Evolutionary conservation across 805 yeast species (phyloP).

Genomic region (Cyberlindnera misumaiensis): DNA sequence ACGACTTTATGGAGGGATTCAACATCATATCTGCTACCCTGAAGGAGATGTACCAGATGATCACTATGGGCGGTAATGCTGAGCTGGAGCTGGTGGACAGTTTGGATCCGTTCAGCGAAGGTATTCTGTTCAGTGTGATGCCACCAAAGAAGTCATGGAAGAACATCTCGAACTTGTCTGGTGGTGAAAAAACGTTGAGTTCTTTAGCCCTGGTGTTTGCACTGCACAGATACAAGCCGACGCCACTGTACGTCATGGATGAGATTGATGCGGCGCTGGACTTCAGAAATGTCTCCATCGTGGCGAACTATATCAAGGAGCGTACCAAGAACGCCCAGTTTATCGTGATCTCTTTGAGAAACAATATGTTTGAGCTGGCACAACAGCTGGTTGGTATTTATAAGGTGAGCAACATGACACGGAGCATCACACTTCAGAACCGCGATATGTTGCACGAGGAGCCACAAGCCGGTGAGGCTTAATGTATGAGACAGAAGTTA

Average conservation of each 20-base stretch:
- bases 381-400: slow-evolving; percentile 92
- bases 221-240: slow-evolving; percentile 90
- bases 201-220: slow-evolving; percentile 96
- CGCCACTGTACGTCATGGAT: slow-evolving; percentile 97
- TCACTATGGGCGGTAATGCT: slow-evolving; percentile 99
- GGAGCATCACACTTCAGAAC: slow-evolving; percentile 72
- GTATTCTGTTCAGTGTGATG: slow-evolving; percentile 94
- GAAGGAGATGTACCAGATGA: slow-evolving; percentile 97
- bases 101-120: slow-evolving; percentile 96
- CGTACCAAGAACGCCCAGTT: slow-evolving; percentile 95
- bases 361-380: slow-evolving; percentile 96
- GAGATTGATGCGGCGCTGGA: slow-evolving; percentile 98
- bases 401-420: slow-evolving; percentile 86
- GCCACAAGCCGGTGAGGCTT: neutral
- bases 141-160: slow-evolving; percentile 99
- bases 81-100: slow-evolving; percentile 93
- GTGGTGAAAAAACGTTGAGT: slow-evolving; percentile 95
- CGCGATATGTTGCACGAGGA: slow-evolving; percentile 33
- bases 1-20: slow-evolving; percentile 93
- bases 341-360: slow-evolving; percentile 88
- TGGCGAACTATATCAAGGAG: slow-evolving; percentile 94
- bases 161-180: slow-evolving; percentile 88
- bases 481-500: neutral
- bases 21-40: slow-evolving; percentile 76
- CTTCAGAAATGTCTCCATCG: slow-evolving; percentile 93